Evolutionary conservation across 2,329 filamentous ascomycete genomes (phyloP).

Genomic region (Fusarium avenaceum): DNA sequence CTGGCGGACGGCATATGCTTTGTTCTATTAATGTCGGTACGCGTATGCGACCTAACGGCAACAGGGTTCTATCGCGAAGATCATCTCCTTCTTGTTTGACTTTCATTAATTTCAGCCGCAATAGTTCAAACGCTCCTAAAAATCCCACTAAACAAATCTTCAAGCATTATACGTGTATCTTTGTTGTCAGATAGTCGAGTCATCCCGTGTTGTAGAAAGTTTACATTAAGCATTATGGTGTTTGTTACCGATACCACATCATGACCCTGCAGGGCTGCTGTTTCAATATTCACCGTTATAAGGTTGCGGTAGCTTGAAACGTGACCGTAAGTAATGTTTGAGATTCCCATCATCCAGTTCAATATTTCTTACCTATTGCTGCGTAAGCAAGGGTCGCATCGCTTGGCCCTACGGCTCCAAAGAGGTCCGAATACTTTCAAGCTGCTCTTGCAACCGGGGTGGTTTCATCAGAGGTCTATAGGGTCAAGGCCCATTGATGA

Average conservation of each 20-base stretch:
- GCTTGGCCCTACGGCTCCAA: slow-evolving; percentile 37
- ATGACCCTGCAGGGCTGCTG: slow-evolving; percentile 20
- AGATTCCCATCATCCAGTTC: slow-evolving; percentile 31
- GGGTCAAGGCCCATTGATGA: slow-evolving; percentile 6
- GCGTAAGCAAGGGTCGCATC: slow-evolving; percentile 33
- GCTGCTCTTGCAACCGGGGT: slow-evolving; percentile 33
- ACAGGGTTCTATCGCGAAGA: slow-evolving; percentile 7
- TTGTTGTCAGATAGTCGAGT: slow-evolving; percentile 9
- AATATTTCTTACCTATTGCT: slow-evolving; percentile 20
- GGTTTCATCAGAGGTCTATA: slow-evolving; percentile 28
- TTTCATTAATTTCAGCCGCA: slow-evolving; percentile 13
- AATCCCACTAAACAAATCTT: not conserved
- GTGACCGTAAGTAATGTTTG: slow-evolving; percentile 32
- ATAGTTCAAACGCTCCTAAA: not conserved
- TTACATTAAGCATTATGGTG: slow-evolving; percentile 13
- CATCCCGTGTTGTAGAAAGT: slow-evolving; percentile 8
- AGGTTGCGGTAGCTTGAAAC: slow-evolving; percentile 34
- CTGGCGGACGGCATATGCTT: not conserved
- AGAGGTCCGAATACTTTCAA: slow-evolving; percentile 30
- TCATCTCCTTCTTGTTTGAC: slow-evolving; percentile 12
- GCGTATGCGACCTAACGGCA: not conserved
- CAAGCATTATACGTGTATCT: not conserved
- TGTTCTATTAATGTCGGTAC: not conserved
- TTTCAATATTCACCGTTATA: slow-evolving; percentile 43
- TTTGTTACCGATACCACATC: slow-evolving; percentile 6